Conservation (phyloP, 805 yeast genomes). For the Lipomyces yamanashiensis region DNA sequence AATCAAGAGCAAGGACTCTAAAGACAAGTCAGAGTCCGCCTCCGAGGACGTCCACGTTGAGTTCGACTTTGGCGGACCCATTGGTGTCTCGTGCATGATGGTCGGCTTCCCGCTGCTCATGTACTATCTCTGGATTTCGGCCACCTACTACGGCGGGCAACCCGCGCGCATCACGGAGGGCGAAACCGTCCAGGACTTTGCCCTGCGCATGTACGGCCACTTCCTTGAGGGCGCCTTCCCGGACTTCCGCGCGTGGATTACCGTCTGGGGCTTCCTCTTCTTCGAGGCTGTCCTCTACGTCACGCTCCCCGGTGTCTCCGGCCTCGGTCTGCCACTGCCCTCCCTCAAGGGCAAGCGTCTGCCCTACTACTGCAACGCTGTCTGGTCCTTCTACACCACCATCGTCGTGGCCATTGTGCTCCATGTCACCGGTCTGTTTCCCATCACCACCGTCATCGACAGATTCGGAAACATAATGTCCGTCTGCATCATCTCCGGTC, state of each 20-base stretch:
- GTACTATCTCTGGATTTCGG: conserved; percentile 97
- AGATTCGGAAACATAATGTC: conserved; percentile 91
- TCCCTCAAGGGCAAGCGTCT: conserved; percentile 81
- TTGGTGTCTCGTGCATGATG: conserved; percentile 91
- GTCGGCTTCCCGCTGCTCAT: conserved; percentile 87
- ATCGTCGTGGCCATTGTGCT: conserved; percentile 60
- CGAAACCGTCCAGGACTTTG: conserved; percentile 52
- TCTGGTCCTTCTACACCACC: conserved; percentile 77
- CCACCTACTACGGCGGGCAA: conserved; percentile 74
- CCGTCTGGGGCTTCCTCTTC: conserved; percentile 71
- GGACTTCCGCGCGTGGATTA: conserved; percentile 60
- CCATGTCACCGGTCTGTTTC: conserved; percentile 77
- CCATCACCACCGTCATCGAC: conserved; percentile 74
- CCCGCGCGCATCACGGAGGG: conserved; percentile 69
- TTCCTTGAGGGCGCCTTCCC: conserved; percentile 48
- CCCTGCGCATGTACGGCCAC: conserved; percentile 46
- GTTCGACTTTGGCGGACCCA: conserved; percentile 92
- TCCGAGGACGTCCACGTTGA: conserved; percentile 39
- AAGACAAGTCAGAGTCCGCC: background rate
- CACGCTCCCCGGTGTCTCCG: conserved; percentile 90
- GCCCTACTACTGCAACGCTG: conserved; percentile 92
- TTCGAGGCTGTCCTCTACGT: conserved; percentile 77
- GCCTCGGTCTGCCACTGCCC: conserved; percentile 88
- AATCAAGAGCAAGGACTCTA: background rate
- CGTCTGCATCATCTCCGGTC: conserved; percentile 82